A percentile compares a stretch with the other conserved stretches of the same genome.
Evolutionary conservation across 768 basidiomycete genomes (phyloP).

Genomic region (Xerocomus spinulosus): DNA sequence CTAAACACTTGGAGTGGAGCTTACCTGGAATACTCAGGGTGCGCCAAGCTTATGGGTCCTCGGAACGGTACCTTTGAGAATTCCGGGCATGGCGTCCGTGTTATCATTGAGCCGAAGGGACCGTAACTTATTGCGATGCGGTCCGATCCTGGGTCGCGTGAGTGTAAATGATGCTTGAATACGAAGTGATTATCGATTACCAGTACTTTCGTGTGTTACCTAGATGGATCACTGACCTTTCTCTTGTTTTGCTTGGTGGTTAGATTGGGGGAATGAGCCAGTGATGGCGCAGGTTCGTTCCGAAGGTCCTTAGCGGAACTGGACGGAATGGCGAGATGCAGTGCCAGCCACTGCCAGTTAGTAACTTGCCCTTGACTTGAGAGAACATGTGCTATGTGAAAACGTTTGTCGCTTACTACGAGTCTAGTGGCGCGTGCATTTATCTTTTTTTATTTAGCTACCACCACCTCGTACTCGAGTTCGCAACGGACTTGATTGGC

Average conservation of each 20-base stretch:
- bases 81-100: neutral
- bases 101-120: too few relatives aligned
- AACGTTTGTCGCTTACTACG: neutral
- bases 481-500: neutral
- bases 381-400: neutral
- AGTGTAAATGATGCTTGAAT: neutral
- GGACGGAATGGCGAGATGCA: neutral
- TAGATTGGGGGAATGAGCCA: neutral
- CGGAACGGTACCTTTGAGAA: conserved; percentile 1
- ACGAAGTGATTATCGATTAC: neutral
- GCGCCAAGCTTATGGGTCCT: neutral
- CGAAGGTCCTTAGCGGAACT: neutral
- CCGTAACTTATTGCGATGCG: neutral
- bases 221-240: neutral
- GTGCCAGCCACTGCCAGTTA: too few relatives aligned
- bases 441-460: too few relatives aligned
- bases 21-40: neutral
- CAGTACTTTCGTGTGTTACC: neutral
- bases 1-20: neutral
- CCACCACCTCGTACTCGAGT: neutral
- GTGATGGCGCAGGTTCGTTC: neutral
- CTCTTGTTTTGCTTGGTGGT: neutral
- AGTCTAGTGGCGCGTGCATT: too few relatives aligned
- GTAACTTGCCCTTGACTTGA: too few relatives aligned
- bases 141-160: conserved; percentile 1